A percentile compares a stretch with the other conserved stretches of the same genome.
Evolutionary conservation across 768 basidiomycete genomes (phyloP).

Genomic region (Boletus pseudo-olivaceus): DNA sequence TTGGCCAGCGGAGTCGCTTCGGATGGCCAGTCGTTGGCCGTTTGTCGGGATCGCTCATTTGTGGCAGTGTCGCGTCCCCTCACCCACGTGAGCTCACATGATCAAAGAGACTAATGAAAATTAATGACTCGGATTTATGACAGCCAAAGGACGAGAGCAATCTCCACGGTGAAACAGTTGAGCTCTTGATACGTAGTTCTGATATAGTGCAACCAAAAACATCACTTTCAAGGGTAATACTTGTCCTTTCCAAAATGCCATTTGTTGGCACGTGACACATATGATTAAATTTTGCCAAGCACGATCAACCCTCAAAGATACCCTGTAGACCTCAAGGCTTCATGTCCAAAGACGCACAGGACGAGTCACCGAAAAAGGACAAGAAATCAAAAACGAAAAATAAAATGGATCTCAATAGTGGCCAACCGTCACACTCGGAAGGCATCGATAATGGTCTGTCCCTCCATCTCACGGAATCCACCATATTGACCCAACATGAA

Average conservation of each 20-base stretch:
- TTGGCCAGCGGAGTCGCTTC: neutral
- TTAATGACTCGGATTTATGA: no score
- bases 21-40: neutral
- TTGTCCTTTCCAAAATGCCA: no score
- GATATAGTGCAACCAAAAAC: no score
- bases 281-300: neutral
- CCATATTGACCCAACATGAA: constrained; percentile 7
- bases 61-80: constrained; percentile 19
- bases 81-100: constrained; percentile 11
- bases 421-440: neutral
- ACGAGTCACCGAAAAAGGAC: neutral
- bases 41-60: constrained; percentile 7
- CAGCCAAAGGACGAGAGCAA: no score
- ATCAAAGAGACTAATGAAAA: neutral
- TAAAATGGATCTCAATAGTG: neutral
- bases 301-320: no score
- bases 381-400: neutral
- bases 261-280: neutral
- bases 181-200: no score
- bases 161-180: no score
- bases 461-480: neutral
- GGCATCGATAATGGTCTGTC: constrained; percentile 21
- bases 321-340: no score
- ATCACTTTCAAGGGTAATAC: no score
- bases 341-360: constrained; percentile 5